These are phyloP conservation scores for Tetrahymena thermophila DNA, from an alignment of 73 alveolate genomes.

Conservation along the genomic window DNA sequence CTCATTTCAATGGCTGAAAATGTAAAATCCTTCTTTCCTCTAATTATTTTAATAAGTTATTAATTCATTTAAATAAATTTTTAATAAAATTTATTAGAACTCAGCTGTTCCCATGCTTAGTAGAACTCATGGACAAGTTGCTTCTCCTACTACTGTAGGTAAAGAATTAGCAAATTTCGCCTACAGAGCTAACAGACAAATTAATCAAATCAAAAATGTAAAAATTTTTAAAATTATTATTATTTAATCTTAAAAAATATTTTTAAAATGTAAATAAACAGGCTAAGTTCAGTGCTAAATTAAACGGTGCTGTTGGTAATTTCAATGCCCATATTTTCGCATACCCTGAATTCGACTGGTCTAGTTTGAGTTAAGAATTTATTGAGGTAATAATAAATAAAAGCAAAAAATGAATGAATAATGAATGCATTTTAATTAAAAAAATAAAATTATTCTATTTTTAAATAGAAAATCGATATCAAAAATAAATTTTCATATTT, in stretches of 20 bases:
- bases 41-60: too few species aligned
- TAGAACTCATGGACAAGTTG: slow-evolving; percentile 90
- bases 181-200: slow-evolving; percentile 59
- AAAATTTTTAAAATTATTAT: background rate
- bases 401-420: too few species aligned
- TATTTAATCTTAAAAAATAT: background rate
- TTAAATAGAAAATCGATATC: background rate
- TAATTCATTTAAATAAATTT: too few species aligned
- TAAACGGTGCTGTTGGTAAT: slow-evolving; percentile 93
- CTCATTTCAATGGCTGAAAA: slow-evolving; percentile 40
- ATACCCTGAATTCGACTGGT: slow-evolving; percentile 82
- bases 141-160: slow-evolving; percentile 89
- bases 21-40: background rate
- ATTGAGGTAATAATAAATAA: slow-evolving; percentile 52
- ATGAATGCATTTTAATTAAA: too few species aligned
- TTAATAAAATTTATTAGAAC: background rate
- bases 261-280: too few species aligned
- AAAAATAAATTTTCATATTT: background rate
- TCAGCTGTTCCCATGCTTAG: slow-evolving; percentile 79
- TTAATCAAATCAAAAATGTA: slow-evolving; percentile 42
- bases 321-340: slow-evolving; percentile 82
- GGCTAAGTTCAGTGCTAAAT: slow-evolving; percentile 66
- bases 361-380: slow-evolving; percentile 49
- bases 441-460: too few species aligned
- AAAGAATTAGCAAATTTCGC: slow-evolving; percentile 85